Evolutionary conservation across 495 filamentous ascomycete species (phyloP), one percentile per base, ranked within the genome.

Genomic region (Talaromyces ruber): DNA sequence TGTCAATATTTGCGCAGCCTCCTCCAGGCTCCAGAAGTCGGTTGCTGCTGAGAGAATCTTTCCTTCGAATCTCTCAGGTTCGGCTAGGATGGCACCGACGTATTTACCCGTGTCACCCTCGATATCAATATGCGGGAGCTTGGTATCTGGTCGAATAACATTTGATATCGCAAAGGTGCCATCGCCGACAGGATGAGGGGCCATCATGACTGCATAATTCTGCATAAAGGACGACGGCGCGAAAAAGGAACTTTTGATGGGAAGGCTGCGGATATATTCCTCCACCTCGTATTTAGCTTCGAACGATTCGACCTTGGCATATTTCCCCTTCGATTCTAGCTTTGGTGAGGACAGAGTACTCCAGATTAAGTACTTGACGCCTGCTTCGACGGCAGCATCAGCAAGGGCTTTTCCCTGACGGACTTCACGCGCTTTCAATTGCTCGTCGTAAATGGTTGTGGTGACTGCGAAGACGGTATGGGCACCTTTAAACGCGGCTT

Each of bases 321-420:
- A 63, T 4, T 61, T 62, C 0, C 70, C 70, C 11, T 63, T 58
- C 1, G 63, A 68, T 1, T 54, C 55, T 21, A 67, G 45, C 16
- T 50, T 67, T 2, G 62, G 64, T 30, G 70, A 50, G 18, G 64
- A 51, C 0, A 72, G 63, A 0, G 72, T 67, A 11, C 66, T 70
- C 63, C 70, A 68, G 45, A 71, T 70, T 8, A 70, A 51, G 43
- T 70, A 63, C 51, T 58, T n/a, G 39, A 67, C 64, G 54, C 68
- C 68, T 3, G 60, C 55, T 9, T 64, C 68, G 22, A 66, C 66
- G 28, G 77, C 77, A 1, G 78, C 83, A 56, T 82, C 75, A 12
- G 80, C 79, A 3, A 86, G 77, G 62, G 82, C 79, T 63, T 81
- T 80, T 21, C 83, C 84, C 63, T 86, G 83, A 47, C 66, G 61